These are phyloP conservation scores for Polychaeton citri DNA, from an alignment of 2,329 filamentous ascomycete species.

Conservation along the genomic window DNA sequence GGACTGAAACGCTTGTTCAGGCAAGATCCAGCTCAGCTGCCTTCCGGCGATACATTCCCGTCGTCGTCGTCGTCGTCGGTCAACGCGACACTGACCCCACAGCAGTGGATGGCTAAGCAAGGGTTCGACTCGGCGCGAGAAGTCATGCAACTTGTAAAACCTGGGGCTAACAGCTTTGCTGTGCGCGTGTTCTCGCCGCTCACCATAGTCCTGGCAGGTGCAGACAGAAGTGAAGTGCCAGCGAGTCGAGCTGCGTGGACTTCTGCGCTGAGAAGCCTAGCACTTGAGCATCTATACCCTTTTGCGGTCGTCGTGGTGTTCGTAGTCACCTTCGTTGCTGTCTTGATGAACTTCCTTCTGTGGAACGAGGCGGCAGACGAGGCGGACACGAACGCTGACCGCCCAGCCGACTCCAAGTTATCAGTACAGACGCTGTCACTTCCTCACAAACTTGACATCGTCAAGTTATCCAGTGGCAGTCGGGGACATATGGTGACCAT, in stretches of 20 bases:
- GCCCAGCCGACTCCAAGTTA: conserved; percentile 40
- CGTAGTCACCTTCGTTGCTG: conserved; percentile 48
- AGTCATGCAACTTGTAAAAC: conserved; percentile 63
- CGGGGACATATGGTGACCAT: conserved; percentile 56
- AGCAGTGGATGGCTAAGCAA: conserved; percentile 63
- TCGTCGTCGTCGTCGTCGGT: conserved; percentile 30
- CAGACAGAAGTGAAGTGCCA: conserved; percentile 47
- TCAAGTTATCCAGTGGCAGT: conserved; percentile 47
- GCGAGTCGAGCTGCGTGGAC: conserved; percentile 37
- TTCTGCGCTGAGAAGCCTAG: conserved; percentile 34
- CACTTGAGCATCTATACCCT: conserved; percentile 54
- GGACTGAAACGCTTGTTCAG: conserved; percentile 16
- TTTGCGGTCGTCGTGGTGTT: conserved; percentile 53
- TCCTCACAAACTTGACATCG: conserved; percentile 58
- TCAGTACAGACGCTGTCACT: conserved; percentile 46
- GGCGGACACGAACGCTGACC: conserved; percentile 28
- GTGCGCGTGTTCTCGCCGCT: conserved; percentile 63
- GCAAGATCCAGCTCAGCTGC: conserved; percentile 5
- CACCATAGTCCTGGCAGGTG: conserved; percentile 56
- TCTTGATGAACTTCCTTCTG: conserved; percentile 62
- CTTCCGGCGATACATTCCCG: conserved; percentile 24
- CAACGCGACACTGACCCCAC: conserved; percentile 62
- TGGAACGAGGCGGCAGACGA: conserved; percentile 45
- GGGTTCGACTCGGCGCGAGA: conserved; percentile 68
- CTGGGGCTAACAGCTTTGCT: conserved; percentile 55